A percentile compares a stretch with the other conserved stretches of the same genome.
These are phyloP conservation scores for Mucor plumbeus DNA, from an alignment of 371 early-diverging fungal species.

Conservation along the genomic window DNA sequence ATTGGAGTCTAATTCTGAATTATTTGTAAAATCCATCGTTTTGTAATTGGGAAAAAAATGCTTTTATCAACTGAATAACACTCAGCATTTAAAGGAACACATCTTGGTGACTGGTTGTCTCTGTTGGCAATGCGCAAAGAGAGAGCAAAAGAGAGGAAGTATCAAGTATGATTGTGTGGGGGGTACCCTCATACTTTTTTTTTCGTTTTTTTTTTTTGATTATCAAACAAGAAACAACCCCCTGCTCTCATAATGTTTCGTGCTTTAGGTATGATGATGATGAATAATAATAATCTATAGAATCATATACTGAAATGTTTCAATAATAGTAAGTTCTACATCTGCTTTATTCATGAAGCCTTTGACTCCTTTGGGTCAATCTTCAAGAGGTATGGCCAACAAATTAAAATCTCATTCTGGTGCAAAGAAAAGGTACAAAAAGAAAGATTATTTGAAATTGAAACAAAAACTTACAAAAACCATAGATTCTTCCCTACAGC, in stretches of 20 bases:
- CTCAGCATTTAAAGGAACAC: not conserved
- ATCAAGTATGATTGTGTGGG: not conserved
- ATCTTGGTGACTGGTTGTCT: not conserved
- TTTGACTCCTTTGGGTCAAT: constrained; percentile 39
- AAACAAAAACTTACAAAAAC: not conserved
- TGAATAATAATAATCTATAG: not conserved
- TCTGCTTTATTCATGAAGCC: constrained; percentile 25
- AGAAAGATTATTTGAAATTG: not conserved
- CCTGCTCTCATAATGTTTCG: constrained; percentile 24
- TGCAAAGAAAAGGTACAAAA: constrained; percentile 51
- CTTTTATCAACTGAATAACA: not conserved
- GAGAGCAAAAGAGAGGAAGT: not conserved
- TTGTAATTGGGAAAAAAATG: not conserved
- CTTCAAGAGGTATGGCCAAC: constrained; percentile 44
- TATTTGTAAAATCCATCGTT: not conserved
- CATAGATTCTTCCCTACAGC: constrained; percentile 50
- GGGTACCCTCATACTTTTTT: not conserved
- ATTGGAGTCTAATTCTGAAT: not conserved
- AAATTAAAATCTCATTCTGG: constrained; percentile 60
- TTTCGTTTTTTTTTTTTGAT: constrained; percentile 8
- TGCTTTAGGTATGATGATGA: constrained; percentile 19
- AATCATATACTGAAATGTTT: not conserved
- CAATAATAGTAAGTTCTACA: constrained; percentile 16
- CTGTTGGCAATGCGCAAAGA: not conserved
- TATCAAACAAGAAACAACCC: not conserved